Evolutionary conservation across 73 alveolate species (phyloP).

Genomic region (Paramecium biaurelia): DNA sequence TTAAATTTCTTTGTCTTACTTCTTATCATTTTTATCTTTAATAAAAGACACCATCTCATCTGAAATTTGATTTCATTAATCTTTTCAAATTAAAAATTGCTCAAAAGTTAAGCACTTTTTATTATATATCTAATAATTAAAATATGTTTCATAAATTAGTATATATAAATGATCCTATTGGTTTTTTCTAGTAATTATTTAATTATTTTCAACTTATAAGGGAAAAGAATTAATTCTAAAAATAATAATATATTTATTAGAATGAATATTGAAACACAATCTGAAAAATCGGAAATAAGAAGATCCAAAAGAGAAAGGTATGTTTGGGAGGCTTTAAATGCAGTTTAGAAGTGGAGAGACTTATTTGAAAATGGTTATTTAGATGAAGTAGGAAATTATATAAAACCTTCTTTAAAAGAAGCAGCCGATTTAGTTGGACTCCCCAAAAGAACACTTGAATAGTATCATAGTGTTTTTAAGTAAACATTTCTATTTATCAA

Average conservation of each 20-base stretch:
- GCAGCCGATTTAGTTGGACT: neutral
- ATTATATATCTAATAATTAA: neutral
- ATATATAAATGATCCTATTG: neutral
- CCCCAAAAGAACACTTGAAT: constrained; percentile 8
- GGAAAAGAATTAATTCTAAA: neutral
- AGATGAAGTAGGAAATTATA: constrained; percentile 26
- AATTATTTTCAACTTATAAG: neutral
- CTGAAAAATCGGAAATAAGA: neutral
- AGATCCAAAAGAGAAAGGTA: neutral
- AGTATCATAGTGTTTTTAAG: neutral
- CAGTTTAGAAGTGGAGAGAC: constrained; percentile 31
- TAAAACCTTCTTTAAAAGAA: constrained; percentile 2
- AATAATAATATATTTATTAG: neutral
- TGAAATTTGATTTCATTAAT: neutral
- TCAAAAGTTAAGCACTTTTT: neutral
- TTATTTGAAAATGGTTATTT: constrained; percentile 25
- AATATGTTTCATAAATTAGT: neutral
- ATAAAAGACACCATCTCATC: neutral
- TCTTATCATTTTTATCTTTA: neutral
- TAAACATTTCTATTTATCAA: neutral
- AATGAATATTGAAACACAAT: constrained; percentile 11
- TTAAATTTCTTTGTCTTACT: neutral
- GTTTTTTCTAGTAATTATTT: neutral
- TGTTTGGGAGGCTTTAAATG: constrained; percentile 26
- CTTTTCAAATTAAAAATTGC: neutral